phyloP scores from a whole-genome alignment of 495 filamentous ascomycete genomes.

The Hypoxylon fragiforme region DNA sequence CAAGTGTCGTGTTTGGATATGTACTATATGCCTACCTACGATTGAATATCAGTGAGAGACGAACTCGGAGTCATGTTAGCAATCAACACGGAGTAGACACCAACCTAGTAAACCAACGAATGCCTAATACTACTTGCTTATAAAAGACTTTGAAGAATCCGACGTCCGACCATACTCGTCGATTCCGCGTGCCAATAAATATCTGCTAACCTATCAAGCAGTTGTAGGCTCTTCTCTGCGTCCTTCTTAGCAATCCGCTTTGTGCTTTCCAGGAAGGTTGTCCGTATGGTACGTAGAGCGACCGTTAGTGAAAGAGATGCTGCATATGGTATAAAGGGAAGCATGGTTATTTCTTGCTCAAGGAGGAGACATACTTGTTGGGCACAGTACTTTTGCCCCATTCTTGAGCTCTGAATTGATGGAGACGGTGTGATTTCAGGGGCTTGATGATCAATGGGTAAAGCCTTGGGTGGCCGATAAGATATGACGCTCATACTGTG shows the following conservation, averaged over 20 bases:
- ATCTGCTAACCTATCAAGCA: constrained; percentile 51
- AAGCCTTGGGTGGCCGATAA: constrained; percentile 8
- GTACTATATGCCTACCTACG: too few species aligned
- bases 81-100: too few species aligned
- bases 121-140: too few species aligned
- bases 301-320: constrained; percentile 60
- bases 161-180: constrained; percentile 53
- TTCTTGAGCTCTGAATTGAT: not conserved
- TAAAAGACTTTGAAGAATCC: constrained; percentile 5
- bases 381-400: constrained; percentile 18
- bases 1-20: too few species aligned
- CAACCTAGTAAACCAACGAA: too few species aligned
- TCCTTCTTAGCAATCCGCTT: constrained; percentile 56
- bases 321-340: constrained; percentile 63
- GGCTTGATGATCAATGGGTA: not conserved
- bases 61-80: too few species aligned
- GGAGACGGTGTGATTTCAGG: not conserved
- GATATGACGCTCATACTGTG: constrained; percentile 20
- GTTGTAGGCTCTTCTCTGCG: constrained; percentile 51
- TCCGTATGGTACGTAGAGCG: constrained; percentile 60
- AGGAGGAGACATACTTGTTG: constrained; percentile 10
- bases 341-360: constrained; percentile 11
- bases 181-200: constrained; percentile 61
- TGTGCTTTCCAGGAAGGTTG: constrained; percentile 55
- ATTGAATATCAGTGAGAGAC: too few species aligned